Base-by-base conservation (phyloP, 2,329 filamentous ascomycete genomes). In the Pezicula rhizophila region DNA sequence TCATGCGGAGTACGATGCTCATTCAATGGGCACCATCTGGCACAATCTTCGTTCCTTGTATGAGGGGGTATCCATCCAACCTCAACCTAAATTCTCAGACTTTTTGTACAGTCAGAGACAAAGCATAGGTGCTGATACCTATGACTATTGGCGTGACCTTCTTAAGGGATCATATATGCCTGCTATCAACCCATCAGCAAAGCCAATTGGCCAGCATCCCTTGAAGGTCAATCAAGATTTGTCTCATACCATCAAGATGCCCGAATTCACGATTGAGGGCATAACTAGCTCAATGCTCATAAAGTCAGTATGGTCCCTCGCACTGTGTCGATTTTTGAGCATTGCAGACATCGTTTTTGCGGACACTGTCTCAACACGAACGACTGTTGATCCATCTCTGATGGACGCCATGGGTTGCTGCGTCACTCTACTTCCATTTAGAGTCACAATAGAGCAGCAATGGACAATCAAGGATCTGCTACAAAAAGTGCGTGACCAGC, bases 1-100 rank as follows among this genome's bases (percentile, higher is more conserved):
- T 25, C 44, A 46, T 26, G 44, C 44, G 23, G 37, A 37, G 37
- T 46, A 46, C 14, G 44, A 46, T 39, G 44, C 44, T 26, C 33
- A 37, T 26, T 46, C 44, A 37, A 37, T 46, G 33, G 33, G 33
- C 18, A 46, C 26, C 33, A 46, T 46, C 15, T 39, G 33, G 31
- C 18, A 37, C 15, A 46, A 37, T 28, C 28, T 46, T 26, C 31
- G 44, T 25, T 37, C 33, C 6, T 26, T 46, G 44, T 46, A 46
- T 39, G 33, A 46, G 33, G 33, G 37, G 10, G 18, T 37, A 8
- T n/a, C 33, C 15, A 23, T 26, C 37, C 20, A 37, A 11, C 33
- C 33, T 8, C 44, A 26, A 18, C 17, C 44, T 37, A 37, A 25
- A 46, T 46, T 46, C 20, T 20, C 33, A 20, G 33, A 37, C 31